Evolutionary conservation across 1,284 basidiomycete genomes (phyloP), one percentile per base, ranked within the genome.

Genomic region (Testicularia cyperi): DNA sequence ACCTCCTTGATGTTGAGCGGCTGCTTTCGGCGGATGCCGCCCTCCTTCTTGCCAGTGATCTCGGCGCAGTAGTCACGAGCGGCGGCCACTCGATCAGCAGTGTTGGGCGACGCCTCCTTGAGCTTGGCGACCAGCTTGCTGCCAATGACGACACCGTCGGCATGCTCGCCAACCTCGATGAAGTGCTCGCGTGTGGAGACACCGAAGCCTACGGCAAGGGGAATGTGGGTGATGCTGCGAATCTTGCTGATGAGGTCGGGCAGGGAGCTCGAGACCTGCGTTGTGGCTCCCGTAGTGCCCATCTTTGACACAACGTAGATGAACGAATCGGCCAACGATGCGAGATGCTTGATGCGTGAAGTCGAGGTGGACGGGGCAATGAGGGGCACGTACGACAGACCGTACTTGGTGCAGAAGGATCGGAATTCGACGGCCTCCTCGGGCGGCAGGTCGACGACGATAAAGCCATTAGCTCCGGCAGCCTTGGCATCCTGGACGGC

Each of bases 371-470:
- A 94, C 4, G 95, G 95, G 1, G 94, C 92, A 64, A 99, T 87
- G 26, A 99, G 80, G 5, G 95, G 95, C 10, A 99, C 86, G 75
- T 94, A 99, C n/a, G 92, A 92, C 61, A 98, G 80, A 54, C 92
- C 92, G 44, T 46, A n/a, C 61, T 82, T 84, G 24, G 84, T 82
- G 77, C 95, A 98, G 72, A 91, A 89, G 65, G 86, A 83, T 35
- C 92, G 83, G 82, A 99, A 98, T 26, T 83, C 80, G 62, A 90
- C 79, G 15, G 94, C 94, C 79, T 99, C 95, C 79, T 97, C 92
- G 5, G 95, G 94, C 16, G 95, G 95, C 18, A 98, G 83, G 78
- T 99, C 95, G 32, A 97, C 92, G 77, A 99, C 84, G 72, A 98
- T 94, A 78, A 92, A 99, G 6, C 94, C 95, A 78, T 95, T 97